phyloP scores from a whole-genome alignment of 2,329 filamentous ascomycete species.

The Cryphonectria japonica region DNA sequence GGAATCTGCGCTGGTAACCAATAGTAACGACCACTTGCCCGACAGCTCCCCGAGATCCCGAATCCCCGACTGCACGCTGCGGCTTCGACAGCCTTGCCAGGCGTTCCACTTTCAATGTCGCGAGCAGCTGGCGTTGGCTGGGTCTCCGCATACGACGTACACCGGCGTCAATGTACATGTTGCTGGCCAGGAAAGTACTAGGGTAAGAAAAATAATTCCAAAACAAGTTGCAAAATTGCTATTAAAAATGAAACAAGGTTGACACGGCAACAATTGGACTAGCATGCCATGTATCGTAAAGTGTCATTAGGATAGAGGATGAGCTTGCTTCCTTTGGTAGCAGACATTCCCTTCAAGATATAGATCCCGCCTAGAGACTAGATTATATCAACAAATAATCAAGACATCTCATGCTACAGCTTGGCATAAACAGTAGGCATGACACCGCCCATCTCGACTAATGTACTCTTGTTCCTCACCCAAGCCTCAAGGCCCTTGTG shows the following conservation, averaged over 20 bases:
- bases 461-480: conserved; percentile 84
- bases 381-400: not conserved
- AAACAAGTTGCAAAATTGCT: not conserved
- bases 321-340: not conserved
- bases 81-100: conserved; percentile 32
- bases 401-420: conserved; percentile 47
- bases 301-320: not conserved
- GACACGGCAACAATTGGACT: not conserved
- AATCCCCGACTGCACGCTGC: conserved; percentile 48
- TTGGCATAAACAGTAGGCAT: conserved; percentile 77
- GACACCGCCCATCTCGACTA: conserved; percentile 77
- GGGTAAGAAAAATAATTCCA: not conserved
- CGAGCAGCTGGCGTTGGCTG: not conserved
- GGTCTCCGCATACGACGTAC: not conserved
- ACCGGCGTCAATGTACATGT: not conserved
- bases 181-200: not conserved
- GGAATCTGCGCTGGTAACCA: not conserved
- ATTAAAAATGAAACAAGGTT: no score
- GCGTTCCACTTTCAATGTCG: not conserved
- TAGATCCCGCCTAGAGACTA: not conserved
- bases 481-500: conserved; percentile 78
- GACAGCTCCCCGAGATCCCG: conserved; percentile 52
- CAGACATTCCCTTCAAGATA: not conserved
- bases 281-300: not conserved
- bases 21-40: conserved; percentile 40